A percentile compares a stretch with the other conserved stretches of the same genome.
These are phyloP conservation scores for Globisporangium lucens DNA, from an alignment of 352 stramenopile species.

Conservation along the genomic window DNA sequence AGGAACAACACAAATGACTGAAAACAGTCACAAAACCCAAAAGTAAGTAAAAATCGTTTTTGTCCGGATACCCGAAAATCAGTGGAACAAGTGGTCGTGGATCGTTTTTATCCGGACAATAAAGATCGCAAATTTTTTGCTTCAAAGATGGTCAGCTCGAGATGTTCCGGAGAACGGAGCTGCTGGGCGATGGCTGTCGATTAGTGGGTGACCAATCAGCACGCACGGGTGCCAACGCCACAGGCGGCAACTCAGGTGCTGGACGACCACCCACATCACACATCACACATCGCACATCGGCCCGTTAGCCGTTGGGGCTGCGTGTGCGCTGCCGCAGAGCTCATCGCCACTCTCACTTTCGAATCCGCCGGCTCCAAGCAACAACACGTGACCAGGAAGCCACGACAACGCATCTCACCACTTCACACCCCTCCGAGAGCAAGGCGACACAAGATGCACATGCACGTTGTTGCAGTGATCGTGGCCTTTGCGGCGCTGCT, in stretches of 20 bases:
- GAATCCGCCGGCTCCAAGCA: conserved; percentile 6
- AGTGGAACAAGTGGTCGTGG: conserved; percentile 1
- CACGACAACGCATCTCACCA: not conserved
- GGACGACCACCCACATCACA: not conserved
- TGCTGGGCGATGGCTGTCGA: not conserved
- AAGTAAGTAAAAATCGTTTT: too few species aligned
- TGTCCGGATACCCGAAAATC: not conserved
- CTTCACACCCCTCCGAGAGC: not conserved
- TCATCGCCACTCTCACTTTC: conserved; percentile 3
- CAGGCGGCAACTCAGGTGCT: not conserved
- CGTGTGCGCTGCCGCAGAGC: not conserved
- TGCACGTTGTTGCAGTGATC: conserved; percentile 1
- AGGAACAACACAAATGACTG: too few species aligned
- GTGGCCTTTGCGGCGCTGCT: conserved; percentile 7
- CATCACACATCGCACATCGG: too few species aligned
- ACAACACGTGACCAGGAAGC: not conserved
- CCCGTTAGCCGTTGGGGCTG: not conserved
- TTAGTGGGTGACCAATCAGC: not conserved
- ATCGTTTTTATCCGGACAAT: not conserved
- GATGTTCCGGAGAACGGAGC: not conserved
- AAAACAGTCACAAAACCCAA: too few species aligned
- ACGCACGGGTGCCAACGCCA: not conserved
- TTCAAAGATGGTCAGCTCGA: not conserved
- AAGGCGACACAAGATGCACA: not conserved
- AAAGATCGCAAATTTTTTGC: not conserved